These are phyloP conservation scores for Lasiodiplodia sp. DNA, from an alignment of 2,329 filamentous ascomycete species.

Conservation along the genomic window DNA sequence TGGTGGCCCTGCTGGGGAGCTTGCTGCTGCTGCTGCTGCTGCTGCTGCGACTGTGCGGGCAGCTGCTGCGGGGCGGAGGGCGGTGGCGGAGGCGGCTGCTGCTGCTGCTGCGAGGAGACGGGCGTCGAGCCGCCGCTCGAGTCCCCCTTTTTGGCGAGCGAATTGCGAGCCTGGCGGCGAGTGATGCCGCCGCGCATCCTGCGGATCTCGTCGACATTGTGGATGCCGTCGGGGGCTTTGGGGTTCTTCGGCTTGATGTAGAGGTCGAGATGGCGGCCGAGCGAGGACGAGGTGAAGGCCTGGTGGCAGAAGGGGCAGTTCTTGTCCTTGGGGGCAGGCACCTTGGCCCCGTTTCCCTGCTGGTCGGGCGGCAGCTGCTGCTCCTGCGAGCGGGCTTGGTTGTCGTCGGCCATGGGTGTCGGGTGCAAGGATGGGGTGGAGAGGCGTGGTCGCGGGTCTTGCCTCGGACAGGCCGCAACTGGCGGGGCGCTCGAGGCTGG, in stretches of 20 bases:
- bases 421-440: constrained; percentile 25
- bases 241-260: constrained; percentile 95
- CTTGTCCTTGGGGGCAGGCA: constrained; percentile 77
- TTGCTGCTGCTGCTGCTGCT: constrained; percentile 33
- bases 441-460: constrained; percentile 4
- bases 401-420: constrained; percentile 43
- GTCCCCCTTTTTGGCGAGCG: constrained; percentile 65
- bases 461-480: not conserved
- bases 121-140: constrained; percentile 62
- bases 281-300: constrained; percentile 89
- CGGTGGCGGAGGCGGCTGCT: constrained; percentile 30
- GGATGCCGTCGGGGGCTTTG: constrained; percentile 82
- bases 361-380: constrained; percentile 32
- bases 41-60: constrained; percentile 38
- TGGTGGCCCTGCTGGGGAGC: constrained; percentile 36
- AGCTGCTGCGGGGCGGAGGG: constrained; percentile 36
- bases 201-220: constrained; percentile 88
- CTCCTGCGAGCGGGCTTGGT: constrained; percentile 50
- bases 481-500: not conserved
- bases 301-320: constrained; percentile 88
- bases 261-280: constrained; percentile 91
- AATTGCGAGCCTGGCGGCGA: constrained; percentile 77
- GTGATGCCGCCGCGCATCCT: constrained; percentile 87
- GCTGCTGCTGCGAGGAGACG: constrained; percentile 43
- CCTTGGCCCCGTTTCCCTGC: constrained; percentile 43